Base-by-base conservation (phyloP, 352 stramenopile species). In the Albugo candida region DNA sequence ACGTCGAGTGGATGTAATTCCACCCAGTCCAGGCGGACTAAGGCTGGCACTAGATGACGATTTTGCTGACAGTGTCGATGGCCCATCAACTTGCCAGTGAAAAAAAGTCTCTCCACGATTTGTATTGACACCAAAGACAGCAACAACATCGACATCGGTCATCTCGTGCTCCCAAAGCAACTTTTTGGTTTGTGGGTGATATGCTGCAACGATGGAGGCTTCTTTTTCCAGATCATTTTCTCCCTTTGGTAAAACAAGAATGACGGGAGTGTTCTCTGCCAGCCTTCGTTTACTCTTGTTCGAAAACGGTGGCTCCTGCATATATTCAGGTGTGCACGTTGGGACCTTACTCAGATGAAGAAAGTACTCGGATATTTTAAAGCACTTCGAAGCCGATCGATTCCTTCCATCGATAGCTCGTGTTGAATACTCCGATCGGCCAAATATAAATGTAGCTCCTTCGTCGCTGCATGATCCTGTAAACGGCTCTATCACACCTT, bases 331-430 rank as follows among this genome's bases (percentile, higher is more conserved):
- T 12, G 60, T 46, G 45, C 76, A 89, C 38, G 62, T 60, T 13
- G 71, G 58, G 10, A 70, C 58, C 18, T 67, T 56, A 0, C 67
- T 61, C 46, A 89, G 81, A 53, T 89, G 69, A 19, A 89, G 36
- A 49, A 89, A 89, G 48, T 79, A 89, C 56, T 89, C 76, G 1
- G 73, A 78, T 41, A 89, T 81, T 47, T 67, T 81, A 47, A 89
- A 81, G 47, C 76, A 89, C 14, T 69, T 61, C 41, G 73, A 62
- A 11, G 59, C 60, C 11, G 65, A 82, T 41, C 63, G 51, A 51
- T 89, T 83, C 11, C 59, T 57, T 10, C 65, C 55, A 45, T 84
- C 61, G 13, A 89, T 58, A 14, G 71, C 73, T 38, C 65, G 60
- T 0, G 76, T 86, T 48, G 56, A 79, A 44, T 81, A 83, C 45